Base-by-base conservation (phyloP, 2,329 filamentous ascomycete species). In the Sclerotinia spermophila region DNA sequence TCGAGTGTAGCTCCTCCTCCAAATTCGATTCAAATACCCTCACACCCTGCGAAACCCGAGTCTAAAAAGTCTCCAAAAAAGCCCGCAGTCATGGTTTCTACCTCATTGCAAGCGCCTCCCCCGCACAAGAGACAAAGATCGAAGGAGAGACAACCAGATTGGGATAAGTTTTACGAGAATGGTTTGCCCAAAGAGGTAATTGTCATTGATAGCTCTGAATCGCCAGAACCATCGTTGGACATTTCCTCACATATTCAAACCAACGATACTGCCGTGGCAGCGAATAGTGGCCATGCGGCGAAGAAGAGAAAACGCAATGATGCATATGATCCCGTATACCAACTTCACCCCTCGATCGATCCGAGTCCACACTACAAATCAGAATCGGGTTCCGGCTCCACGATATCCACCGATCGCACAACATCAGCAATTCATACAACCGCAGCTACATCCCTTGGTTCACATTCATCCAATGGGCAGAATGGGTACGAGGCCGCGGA, bases 161-260 rank as follows among this genome's bases (percentile, higher is more conserved):
- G 92, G 92, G 84, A 87, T 71, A 88, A 86, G 74, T 96, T 94
- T 79, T 95, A 94, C 81, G 91, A 90, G 79, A 94, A 95, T 80
- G 92, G 92, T 5, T 82, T 94, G 38, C 92, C 92, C 35, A 91
- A 93, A 79, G 92, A 96, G 82, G 89, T 96, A 78, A 95, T 96
- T 78, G 89, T 95, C 77, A 96, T 96, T 74, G 85, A 84, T 75
- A 90, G 94, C 79, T 89, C 88, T 6, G 91, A 91, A 67, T 81
- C 82, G 17, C 84, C 84, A 44, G 74, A 76, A 24, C 74, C 79
- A 74, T 77, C 80, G 70, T 71, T 73, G 71, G 75, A 76, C 70
- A 67, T 78, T 73, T 55, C 75, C 62, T 85, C 86, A 70, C 84
- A 86, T 71, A 69, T 60, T 11, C 74, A 74, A 27, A 15, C 72